These are phyloP conservation scores for Solanum aculeatissimum DNA, from an alignment of 305 asterid genomes.

Conservation along the genomic window DNA sequence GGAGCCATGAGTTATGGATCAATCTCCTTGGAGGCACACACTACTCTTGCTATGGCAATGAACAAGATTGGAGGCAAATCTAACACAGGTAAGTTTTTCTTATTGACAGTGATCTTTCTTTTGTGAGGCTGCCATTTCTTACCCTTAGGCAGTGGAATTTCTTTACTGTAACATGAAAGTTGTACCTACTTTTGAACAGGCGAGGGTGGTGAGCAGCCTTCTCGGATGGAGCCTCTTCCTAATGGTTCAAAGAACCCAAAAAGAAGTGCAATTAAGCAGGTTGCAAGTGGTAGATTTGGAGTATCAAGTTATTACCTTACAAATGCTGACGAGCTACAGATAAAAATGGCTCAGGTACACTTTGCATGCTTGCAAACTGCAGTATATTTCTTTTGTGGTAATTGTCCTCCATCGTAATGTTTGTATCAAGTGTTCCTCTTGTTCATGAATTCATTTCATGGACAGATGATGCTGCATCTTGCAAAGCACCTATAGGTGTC, in stretches of 20 bases:
- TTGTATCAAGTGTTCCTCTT: constrained; percentile 16
- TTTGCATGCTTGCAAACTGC: background rate
- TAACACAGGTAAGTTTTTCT: constrained; percentile 58
- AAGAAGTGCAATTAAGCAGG: constrained; percentile 99
- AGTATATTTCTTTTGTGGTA: background rate
- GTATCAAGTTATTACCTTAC: constrained; percentile 96
- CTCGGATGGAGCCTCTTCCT: constrained; percentile 90
- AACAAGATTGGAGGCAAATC: constrained; percentile 94
- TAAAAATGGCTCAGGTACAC: constrained; percentile 97
- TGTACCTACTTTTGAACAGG: constrained; percentile 26
- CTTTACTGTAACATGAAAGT: background rate
- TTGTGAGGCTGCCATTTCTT: background rate
- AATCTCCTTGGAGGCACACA: constrained; percentile 90
- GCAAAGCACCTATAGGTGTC: constrained; percentile 52
- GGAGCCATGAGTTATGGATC: constrained; percentile 99
- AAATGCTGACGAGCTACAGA: constrained; percentile 92
- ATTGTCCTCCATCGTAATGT: background rate
- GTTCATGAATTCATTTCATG: constrained; percentile 51
- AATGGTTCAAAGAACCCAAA: constrained; percentile 85
- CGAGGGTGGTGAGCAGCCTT: constrained; percentile 99
- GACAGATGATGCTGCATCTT: constrained; percentile 48
- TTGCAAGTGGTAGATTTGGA: constrained; percentile 99
- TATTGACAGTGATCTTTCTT: background rate
- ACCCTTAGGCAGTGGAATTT: background rate
- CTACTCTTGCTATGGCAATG: constrained; percentile 96